phyloP scores from a whole-genome alignment of 208 protist genomes.

The Leishmania lainsoni region DNA sequence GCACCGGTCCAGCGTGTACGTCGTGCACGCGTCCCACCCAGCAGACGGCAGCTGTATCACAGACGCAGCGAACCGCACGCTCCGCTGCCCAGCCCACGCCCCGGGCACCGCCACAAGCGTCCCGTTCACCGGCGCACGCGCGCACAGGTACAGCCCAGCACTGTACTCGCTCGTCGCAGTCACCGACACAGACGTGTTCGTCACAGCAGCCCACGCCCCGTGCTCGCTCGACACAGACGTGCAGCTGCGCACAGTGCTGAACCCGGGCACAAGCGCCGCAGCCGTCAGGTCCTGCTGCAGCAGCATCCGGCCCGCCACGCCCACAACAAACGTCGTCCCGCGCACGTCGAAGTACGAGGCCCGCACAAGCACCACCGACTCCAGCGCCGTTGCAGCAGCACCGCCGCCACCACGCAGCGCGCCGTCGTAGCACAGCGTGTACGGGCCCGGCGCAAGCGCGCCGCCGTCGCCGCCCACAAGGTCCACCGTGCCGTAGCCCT shows the following conservation, averaged over 20 bases:
- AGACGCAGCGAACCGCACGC: conserved; percentile 34
- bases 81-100: background rate
- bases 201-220: conserved; percentile 44
- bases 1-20: conserved; percentile 34
- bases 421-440: conserved; percentile 54
- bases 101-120: conserved; percentile 45
- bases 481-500: conserved; percentile 48
- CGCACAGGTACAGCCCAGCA: conserved; percentile 51
- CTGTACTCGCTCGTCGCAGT: conserved; percentile 28
- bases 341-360: conserved; percentile 48
- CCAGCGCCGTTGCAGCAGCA: conserved; percentile 7
- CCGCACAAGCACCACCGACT: conserved; percentile 46
- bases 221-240: conserved; percentile 29
- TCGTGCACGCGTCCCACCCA: conserved; percentile 39
- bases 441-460: conserved; percentile 43
- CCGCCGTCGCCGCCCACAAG: conserved; percentile 27
- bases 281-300: conserved; percentile 51
- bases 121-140: conserved; percentile 49
- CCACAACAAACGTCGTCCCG: conserved; percentile 54
- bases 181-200: conserved; percentile 38
- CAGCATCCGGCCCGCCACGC: conserved; percentile 40
- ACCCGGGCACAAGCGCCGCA: conserved; percentile 43
- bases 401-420: background rate
- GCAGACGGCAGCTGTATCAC: conserved; percentile 34
- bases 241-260: conserved; percentile 51